phyloP scores from a whole-genome alignment of 129 eudicot species.

The Helianthus annuus region HanXRQr2.0-SUNRISE NC_035436.2:58412259-58412758 shows the following conservation, averaged over 20 bases:
- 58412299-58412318: slow-evolving; percentile 53
- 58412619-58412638: background rate
- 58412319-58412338: background rate
- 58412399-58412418: slow-evolving; percentile 98
- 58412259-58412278: slow-evolving; percentile 81
- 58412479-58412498: slow-evolving; percentile 42
- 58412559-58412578: slow-evolving; percentile 89
- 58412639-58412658: background rate
- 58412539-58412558: slow-evolving; percentile 55
- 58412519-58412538: slow-evolving; percentile 15
- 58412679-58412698: background rate
- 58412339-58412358: background rate
- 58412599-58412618: slow-evolving; percentile 60
- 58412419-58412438: slow-evolving; percentile 88
- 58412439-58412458: slow-evolving; percentile 92
- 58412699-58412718: no score
- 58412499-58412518: slow-evolving; percentile 15
- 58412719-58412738: no score
- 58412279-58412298: slow-evolving; percentile 95
- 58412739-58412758: no score
- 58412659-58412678: background rate
- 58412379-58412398: slow-evolving; percentile 94
- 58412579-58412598: slow-evolving; percentile 97
- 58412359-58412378: slow-evolving; percentile 17
- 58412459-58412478: slow-evolving; percentile 93